phyloP scores from a whole-genome alignment of 169 alveolate genomes.

The Eimeria brunetti region DNA sequence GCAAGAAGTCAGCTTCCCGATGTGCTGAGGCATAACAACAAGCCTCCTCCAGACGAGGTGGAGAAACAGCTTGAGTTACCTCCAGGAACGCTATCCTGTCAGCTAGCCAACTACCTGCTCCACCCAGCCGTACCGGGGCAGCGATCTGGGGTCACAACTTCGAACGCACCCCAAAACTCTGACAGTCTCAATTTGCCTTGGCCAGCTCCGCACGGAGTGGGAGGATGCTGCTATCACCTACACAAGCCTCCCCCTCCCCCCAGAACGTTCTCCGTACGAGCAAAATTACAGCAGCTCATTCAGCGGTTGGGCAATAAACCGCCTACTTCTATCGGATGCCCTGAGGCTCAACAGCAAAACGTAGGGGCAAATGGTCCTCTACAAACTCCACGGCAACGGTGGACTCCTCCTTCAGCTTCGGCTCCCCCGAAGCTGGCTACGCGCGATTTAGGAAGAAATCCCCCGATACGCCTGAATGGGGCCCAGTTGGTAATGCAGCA shows the following conservation, averaged over 20 bases:
- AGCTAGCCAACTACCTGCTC: constrained; percentile 72
- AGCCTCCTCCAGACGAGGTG: constrained; percentile 80
- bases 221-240: constrained; percentile 77
- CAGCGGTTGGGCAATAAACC: constrained; percentile 59
- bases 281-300: constrained; percentile 58
- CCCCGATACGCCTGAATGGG: constrained; percentile 53
- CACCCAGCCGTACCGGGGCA: constrained; percentile 71
- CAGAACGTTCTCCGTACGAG: constrained; percentile 48
- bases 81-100: constrained; percentile 73
- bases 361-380: background rate
- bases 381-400: constrained; percentile 39
- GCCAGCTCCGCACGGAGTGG: constrained; percentile 53
- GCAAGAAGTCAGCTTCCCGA: constrained; percentile 71
- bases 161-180: constrained; percentile 81
- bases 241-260: constrained; percentile 74
- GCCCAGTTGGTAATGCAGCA: constrained; percentile 71
- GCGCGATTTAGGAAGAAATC: background rate
- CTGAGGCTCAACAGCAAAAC: constrained; percentile 26
- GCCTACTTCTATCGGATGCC: background rate
- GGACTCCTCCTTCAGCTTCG: constrained; percentile 31
- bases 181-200: constrained; percentile 69
- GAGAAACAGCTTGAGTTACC: constrained; percentile 80
- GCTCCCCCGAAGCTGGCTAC: constrained; percentile 14
- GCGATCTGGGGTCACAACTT: constrained; percentile 79
- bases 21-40: constrained; percentile 75